phyloP scores from a whole-genome alignment of 768 basidiomycete genomes.

The Panellus pusillus region DNA sequence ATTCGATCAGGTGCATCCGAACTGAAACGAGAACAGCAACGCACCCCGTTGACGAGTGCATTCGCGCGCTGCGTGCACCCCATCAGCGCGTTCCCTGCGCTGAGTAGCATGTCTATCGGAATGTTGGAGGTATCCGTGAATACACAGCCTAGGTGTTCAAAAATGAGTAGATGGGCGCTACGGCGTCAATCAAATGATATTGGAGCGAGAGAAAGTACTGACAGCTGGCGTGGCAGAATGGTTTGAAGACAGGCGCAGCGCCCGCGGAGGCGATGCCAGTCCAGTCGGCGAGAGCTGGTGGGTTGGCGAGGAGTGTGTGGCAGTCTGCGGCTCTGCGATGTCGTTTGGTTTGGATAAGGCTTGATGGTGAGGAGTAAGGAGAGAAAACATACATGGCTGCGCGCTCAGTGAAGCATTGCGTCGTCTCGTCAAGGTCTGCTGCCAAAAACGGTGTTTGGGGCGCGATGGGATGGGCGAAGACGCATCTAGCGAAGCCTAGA shows the following conservation, averaged over 20 bases:
- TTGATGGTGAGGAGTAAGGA: too few species aligned
- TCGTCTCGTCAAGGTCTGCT: too few species aligned
- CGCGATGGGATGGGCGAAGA: too few species aligned
- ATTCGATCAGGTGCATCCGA: neutral
- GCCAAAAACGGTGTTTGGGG: too few species aligned
- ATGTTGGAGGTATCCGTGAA: slow-evolving; percentile 8
- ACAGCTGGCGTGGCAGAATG: slow-evolving; percentile 18
- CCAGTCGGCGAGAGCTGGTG: slow-evolving; percentile 1
- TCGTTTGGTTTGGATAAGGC: too few species aligned
- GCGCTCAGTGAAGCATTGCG: too few species aligned
- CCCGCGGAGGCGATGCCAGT: neutral
- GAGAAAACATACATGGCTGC: too few species aligned
- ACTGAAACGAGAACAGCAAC: neutral
- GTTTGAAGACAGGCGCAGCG: slow-evolving; percentile 3
- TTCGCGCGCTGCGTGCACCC: slow-evolving; percentile 6
- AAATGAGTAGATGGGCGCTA: neutral
- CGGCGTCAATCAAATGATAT: neutral
- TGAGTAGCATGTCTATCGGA: neutral
- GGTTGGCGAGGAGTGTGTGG: slow-evolving; percentile 1
- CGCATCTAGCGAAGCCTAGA: too few species aligned
- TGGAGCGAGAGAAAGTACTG: neutral
- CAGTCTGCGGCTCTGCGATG: slow-evolving; percentile 9
- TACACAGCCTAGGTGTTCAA: slow-evolving; percentile 4
- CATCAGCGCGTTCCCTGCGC: slow-evolving; percentile 8
- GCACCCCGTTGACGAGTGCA: slow-evolving; percentile 10